A percentile compares a stretch with the other conserved stretches of the same genome.
Conservation (phyloP, 2,329 filamentous ascomycete genomes). For the Dryadomyces quercivorus region DNA sequence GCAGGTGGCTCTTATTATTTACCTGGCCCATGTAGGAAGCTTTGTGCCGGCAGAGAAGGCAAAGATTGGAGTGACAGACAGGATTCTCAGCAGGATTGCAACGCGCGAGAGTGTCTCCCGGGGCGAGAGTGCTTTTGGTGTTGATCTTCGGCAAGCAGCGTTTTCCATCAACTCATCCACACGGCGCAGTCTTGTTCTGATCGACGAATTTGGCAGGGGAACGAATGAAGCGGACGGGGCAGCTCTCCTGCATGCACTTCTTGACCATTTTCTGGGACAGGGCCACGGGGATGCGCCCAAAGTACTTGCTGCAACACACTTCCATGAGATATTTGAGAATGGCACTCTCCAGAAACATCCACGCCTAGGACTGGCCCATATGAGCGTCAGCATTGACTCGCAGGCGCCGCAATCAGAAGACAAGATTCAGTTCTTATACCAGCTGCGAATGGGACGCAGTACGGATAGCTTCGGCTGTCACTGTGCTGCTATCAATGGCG, state of each 20-base stretch:
- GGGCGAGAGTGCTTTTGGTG: conserved; percentile 52
- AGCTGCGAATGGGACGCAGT: conserved; percentile 53
- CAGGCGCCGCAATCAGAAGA: conserved; percentile 39
- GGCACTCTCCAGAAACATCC: conserved; percentile 38
- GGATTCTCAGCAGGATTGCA: conserved; percentile 75
- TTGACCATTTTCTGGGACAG: conserved; percentile 41
- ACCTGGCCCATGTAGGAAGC: conserved; percentile 84
- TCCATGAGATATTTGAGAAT: conserved; percentile 61
- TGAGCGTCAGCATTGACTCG: conserved; percentile 54
- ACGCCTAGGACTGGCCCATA: conserved; percentile 50
- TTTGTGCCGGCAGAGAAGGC: conserved; percentile 75
- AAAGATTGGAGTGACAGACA: conserved; percentile 77
- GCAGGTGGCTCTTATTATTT: conserved; percentile 81
- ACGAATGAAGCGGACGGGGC: conserved; percentile 46
- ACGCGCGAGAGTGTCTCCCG: conserved; percentile 53
- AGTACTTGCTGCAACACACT: conserved; percentile 50
- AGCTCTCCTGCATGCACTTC: conserved; percentile 43
- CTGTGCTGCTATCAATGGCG: conserved; percentile 79
- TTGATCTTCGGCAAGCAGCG: conserved; percentile 78
- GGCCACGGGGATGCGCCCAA: conserved; percentile 34
- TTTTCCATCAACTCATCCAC: conserved; percentile 66
- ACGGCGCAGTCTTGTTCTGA: conserved; percentile 64
- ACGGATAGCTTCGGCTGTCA: conserved; percentile 72
- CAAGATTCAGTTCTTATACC: conserved; percentile 65
- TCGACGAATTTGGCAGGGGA: conserved; percentile 79